Evolutionary conservation across 140 eudicot species (phyloP).

Genomic region (Cichorium intybus): DNA sequence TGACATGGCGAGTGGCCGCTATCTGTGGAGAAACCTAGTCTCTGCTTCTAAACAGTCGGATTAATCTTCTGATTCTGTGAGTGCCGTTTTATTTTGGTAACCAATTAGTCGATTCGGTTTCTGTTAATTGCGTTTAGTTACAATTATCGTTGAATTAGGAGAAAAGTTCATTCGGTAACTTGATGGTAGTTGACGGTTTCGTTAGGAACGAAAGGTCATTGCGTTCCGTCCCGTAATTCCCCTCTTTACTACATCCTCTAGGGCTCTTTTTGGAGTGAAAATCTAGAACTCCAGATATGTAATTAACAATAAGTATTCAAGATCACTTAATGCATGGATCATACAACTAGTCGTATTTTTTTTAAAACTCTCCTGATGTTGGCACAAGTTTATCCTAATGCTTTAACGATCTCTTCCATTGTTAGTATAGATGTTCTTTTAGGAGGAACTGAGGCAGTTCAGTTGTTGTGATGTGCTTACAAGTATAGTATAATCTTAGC

Average conservation of each 20-base stretch:
- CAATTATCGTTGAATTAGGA: not conserved
- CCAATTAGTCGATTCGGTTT: not conserved
- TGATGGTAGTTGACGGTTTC: slow-evolving; percentile 5
- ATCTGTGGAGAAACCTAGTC: slow-evolving; percentile 59
- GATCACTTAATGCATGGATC: not conserved
- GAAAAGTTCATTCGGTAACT: not conserved
- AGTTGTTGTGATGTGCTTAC: slow-evolving; percentile 7
- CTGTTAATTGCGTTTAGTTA: not conserved
- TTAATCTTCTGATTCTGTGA: slow-evolving; percentile 28
- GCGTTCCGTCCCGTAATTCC: too few species aligned
- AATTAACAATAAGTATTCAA: not conserved
- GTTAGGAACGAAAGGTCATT: not conserved
- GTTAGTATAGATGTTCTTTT: not conserved
- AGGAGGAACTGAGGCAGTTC: not conserved
- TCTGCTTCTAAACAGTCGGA: slow-evolving; percentile 34
- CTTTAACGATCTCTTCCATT: not conserved
- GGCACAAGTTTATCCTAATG: not conserved
- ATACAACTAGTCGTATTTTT: not conserved
- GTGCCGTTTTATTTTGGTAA: not conserved
- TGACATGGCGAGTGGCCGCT: slow-evolving; percentile 83
- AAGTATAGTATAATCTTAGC: not conserved
- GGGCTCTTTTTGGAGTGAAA: too few species aligned
- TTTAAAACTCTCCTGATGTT: not conserved
- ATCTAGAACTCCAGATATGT: too few species aligned
- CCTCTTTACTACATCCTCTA: too few species aligned